These are phyloP conservation scores for Euphorbia pulcherrima DNA, from an alignment of 345 rosid genomes.

Conservation along the genomic window DNA sequence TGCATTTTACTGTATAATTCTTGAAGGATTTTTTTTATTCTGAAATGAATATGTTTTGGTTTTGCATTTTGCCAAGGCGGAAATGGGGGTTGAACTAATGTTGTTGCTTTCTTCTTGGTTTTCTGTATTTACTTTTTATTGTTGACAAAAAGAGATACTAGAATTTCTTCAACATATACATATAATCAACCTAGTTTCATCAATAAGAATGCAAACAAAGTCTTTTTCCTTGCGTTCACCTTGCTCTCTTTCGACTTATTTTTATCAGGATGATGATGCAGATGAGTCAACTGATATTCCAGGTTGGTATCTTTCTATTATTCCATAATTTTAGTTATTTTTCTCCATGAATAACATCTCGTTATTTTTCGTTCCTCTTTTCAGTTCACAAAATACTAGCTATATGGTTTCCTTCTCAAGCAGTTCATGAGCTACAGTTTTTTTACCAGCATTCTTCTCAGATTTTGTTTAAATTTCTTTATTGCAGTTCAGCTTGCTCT, in stretches of 20 bases:
- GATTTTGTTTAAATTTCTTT: slow-evolving; percentile 7
- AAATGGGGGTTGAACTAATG: neutral
- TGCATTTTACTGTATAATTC: neutral
- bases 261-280: slow-evolving; percentile 65
- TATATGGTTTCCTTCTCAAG: neutral
- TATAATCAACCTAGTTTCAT: too few relatives aligned
- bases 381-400: neutral
- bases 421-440: slow-evolving; percentile 1
- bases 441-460: slow-evolving; percentile 16
- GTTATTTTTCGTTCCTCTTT: slow-evolving; percentile 3
- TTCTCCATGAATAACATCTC: slow-evolving; percentile 1
- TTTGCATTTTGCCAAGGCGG: neutral
- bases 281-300: slow-evolving; percentile 57
- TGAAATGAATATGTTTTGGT: neutral
- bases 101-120: neutral
- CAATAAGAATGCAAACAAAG: slow-evolving; percentile 8
- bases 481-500: slow-evolving; percentile 84
- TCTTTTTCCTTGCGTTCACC: slow-evolving; percentile 12
- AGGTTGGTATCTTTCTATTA: slow-evolving; percentile 40
- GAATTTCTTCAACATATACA: too few relatives aligned
- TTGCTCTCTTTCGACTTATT: slow-evolving; percentile 4
- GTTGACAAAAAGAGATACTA: too few relatives aligned
- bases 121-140: neutral
- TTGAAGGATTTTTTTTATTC: neutral
- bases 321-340: neutral